Percentiles rank a stretch among this genome's conserved stretches.
Evolutionary conservation across 768 basidiomycete genomes (phyloP).

Genomic region (Suillus cothurnatus): DNA sequence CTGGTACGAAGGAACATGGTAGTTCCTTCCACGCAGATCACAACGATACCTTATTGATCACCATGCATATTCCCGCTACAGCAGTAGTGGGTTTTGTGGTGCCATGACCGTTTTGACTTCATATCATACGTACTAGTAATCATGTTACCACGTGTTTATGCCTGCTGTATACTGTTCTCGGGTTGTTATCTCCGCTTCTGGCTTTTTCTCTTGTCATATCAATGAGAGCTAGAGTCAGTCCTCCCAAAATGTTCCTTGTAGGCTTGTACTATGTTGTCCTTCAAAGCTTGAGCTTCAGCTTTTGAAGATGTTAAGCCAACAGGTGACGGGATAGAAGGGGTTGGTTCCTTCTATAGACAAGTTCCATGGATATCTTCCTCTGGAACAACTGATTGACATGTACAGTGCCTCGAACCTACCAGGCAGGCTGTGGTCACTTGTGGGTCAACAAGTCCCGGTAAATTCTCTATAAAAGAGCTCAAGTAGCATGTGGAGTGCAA

Average conservation of each 20-base stretch:
- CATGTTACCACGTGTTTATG: not conserved
- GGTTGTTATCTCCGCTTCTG: not conserved
- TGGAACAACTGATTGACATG: not conserved
- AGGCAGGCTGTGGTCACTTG: not conserved
- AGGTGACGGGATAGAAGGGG: not conserved
- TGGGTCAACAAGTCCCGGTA: not conserved
- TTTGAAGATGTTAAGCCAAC: not conserved
- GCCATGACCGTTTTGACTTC: too few species aligned
- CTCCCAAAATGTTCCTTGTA: not conserved
- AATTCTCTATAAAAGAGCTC: not conserved
- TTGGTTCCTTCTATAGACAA: not conserved
- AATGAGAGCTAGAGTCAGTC: not conserved
- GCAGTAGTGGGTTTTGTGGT: too few species aligned
- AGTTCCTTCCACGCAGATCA: not conserved
- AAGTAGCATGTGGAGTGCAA: not conserved
- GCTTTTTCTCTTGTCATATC: not conserved
- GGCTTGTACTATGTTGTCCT: not conserved
- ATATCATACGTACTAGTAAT: not conserved
- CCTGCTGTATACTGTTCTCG: not conserved
- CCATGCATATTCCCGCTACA: not conserved
- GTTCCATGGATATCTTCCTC: not conserved
- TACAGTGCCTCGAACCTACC: not conserved
- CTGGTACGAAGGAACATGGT: not conserved
- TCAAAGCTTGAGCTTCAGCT: not conserved
- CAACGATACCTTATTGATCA: not conserved